These are phyloP conservation scores for Astragalus membranaceus DNA, from an alignment of 306 rosid species.

Conservation along the genomic window DNA sequence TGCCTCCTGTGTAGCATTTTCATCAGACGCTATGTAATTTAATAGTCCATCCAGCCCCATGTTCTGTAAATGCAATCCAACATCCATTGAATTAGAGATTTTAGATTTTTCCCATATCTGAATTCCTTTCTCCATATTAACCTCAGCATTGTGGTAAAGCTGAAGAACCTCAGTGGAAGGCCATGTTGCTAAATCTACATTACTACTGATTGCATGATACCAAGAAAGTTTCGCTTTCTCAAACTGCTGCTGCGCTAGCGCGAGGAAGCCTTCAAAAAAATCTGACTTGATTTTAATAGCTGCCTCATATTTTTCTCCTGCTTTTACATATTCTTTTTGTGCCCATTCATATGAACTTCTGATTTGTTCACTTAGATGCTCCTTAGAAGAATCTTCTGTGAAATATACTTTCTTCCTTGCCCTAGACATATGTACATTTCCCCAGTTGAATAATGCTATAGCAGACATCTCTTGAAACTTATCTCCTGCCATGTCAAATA, in stretches of 20 bases:
- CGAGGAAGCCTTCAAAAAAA: constrained; percentile 69
- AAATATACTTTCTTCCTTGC: constrained; percentile 64
- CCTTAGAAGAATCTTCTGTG: constrained; percentile 47
- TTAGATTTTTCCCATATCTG: constrained; percentile 59
- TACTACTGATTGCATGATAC: constrained; percentile 54
- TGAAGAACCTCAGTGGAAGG: constrained; percentile 51
- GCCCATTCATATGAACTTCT: constrained; percentile 59
- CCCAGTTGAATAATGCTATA: constrained; percentile 86
- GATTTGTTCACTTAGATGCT: constrained; percentile 34
- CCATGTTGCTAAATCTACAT: constrained; percentile 42
- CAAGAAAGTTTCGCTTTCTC: constrained; percentile 78
- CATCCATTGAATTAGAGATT: constrained; percentile 35
- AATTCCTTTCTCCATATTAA: constrained; percentile 75
- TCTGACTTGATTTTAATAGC: constrained; percentile 58
- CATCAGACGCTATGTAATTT: constrained; percentile 35
- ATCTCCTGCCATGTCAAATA: constrained; percentile 60
- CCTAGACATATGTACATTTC: constrained; percentile 74
- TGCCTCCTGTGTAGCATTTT: constrained; percentile 50
- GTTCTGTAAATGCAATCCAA: constrained; percentile 29
- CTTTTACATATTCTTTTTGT: constrained; percentile 44
- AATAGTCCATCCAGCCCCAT: constrained; percentile 45
- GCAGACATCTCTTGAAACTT: constrained; percentile 88
- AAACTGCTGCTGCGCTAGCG: constrained; percentile 68
- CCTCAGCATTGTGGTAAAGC: constrained; percentile 64
- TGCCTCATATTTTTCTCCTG: constrained; percentile 70